Conservation (phyloP, 1,139 yeast species). For the Yamadazyma atlantica region DNA sequence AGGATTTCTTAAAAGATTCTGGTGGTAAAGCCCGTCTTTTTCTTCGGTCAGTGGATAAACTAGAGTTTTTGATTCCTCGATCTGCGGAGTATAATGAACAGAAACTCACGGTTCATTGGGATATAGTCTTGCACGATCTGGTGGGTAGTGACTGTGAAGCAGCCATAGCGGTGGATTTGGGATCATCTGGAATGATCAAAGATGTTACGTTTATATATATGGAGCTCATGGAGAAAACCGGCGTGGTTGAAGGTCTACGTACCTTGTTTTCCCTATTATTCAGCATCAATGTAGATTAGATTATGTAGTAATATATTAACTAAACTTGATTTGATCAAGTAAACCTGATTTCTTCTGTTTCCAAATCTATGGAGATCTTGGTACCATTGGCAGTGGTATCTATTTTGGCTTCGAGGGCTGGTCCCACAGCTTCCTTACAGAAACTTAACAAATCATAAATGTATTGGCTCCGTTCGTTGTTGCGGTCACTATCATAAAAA, state of each 20-base stretch:
- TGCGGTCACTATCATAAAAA: constrained; percentile 34
- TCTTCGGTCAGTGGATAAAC: constrained; percentile 21
- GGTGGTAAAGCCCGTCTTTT: constrained; percentile 17
- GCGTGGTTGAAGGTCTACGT: constrained; percentile 24
- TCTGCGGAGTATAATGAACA: constrained; percentile 6
- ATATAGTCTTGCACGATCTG: constrained; percentile 22
- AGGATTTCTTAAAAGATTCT: constrained; percentile 8
- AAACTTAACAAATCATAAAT: constrained; percentile 27
- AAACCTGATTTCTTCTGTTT: constrained; percentile 21
- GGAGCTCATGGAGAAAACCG: constrained; percentile 24
- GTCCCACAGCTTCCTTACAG: constrained; percentile 19
- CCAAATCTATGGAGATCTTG: constrained; percentile 27
- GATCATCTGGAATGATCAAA: constrained; percentile 11
- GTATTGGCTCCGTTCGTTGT: constrained; percentile 33
- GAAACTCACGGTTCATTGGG: constrained; percentile 26
- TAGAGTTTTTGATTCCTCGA: constrained; percentile 16
- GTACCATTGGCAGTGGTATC: constrained; percentile 1
- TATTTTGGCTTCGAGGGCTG: background rate
- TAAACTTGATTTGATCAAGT: constrained; percentile 2
- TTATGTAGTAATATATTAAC: constrained; percentile 1
- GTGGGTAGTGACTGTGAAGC: constrained; percentile 30
- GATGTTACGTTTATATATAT: constrained; percentile 18
- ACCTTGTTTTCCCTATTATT: constrained; percentile 25
- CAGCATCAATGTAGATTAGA: constrained; percentile 10
- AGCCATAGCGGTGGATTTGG: constrained; percentile 16